Percentiles rank a stretch among this genome's conserved stretches.
These are phyloP conservation scores for Aspergillus sp. DNA, from an alignment of 2,329 filamentous ascomycete species.

Conservation along the genomic window DNA sequence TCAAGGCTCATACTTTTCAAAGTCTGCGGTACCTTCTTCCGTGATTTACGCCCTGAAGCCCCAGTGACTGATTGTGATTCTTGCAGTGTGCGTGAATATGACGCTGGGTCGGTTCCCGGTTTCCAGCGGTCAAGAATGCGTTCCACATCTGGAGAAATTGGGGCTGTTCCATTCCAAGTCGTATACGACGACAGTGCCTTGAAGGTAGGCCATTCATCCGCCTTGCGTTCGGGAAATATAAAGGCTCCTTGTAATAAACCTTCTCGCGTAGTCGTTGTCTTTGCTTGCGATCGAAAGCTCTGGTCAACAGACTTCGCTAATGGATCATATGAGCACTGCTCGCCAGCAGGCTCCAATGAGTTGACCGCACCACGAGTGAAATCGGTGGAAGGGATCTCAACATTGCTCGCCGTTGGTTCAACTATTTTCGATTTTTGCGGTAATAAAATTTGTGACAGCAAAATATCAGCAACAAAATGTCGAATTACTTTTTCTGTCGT, in stretches of 20 bases:
- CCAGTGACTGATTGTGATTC: constrained; percentile 15
- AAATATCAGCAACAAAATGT: constrained; percentile 36
- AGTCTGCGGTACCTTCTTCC: constrained; percentile 27
- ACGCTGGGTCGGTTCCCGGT: constrained; percentile 30
- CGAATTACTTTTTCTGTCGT: constrained; percentile 41
- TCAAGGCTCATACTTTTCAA: constrained; percentile 15
- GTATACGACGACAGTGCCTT: constrained; percentile 31
- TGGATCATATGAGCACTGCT: background rate
- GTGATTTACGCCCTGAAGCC: constrained; percentile 24
- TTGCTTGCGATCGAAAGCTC: background rate
- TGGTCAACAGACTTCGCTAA: background rate
- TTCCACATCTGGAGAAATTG: constrained; percentile 23
- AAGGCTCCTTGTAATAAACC: background rate
- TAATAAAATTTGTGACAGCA: constrained; percentile 32
- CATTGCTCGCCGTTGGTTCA: background rate
- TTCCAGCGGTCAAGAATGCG: constrained; percentile 39
- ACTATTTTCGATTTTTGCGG: constrained; percentile 13
- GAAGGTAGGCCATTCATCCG: constrained; percentile 11
- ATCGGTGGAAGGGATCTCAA: background rate
- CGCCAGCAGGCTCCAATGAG: background rate
- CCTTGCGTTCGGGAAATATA: background rate
- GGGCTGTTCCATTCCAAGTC: constrained; percentile 22
- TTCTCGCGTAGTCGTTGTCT: background rate
- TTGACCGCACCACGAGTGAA: background rate
- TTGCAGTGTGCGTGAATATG: constrained; percentile 29